Evolutionary conservation across 2,329 filamentous ascomycete genomes (phyloP).

Genomic region (Pestalotiopsis sp.): DNA sequence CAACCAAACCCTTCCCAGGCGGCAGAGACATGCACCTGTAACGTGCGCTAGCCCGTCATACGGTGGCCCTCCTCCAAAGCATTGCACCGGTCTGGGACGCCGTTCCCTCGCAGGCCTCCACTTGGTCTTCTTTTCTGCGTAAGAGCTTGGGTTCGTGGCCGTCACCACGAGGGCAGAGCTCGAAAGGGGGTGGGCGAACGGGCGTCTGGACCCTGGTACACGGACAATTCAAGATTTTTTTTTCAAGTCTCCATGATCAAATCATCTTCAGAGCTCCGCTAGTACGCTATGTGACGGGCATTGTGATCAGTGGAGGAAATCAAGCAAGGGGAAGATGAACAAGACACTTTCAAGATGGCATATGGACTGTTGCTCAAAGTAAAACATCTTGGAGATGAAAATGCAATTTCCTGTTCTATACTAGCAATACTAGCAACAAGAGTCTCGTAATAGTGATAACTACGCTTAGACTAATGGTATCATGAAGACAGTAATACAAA

Average conservation of each 20-base stretch:
- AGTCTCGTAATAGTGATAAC: no score
- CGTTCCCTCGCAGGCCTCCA: slow-evolving; percentile 7
- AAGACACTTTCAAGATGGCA: no score
- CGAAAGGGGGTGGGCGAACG: background rate
- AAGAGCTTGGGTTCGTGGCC: background rate
- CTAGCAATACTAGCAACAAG: no score
- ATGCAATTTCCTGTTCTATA: no score
- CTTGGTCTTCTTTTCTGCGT: background rate
- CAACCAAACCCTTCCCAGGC: slow-evolving; percentile 5
- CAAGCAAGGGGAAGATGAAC: no score
- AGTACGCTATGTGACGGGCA: background rate
- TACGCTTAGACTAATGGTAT: background rate
- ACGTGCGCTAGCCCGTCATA: slow-evolving; percentile 16
- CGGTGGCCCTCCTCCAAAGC: slow-evolving; percentile 4
- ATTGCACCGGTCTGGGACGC: slow-evolving; percentile 12
- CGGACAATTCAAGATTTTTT: background rate
- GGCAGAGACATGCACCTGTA: slow-evolving; percentile 17
- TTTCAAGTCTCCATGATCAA: background rate
- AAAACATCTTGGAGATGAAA: no score
- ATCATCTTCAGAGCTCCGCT: background rate
- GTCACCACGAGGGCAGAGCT: background rate
- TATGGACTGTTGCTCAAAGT: no score
- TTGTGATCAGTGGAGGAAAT: no score
- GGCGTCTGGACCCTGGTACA: background rate
- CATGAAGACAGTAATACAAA: background rate